A percentile compares a stretch with the other conserved stretches of the same genome.
Evolutionary conservation across 176 grass and related monocot genomes (phyloP).

Genomic region (Elaeis guineensis): DNA sequence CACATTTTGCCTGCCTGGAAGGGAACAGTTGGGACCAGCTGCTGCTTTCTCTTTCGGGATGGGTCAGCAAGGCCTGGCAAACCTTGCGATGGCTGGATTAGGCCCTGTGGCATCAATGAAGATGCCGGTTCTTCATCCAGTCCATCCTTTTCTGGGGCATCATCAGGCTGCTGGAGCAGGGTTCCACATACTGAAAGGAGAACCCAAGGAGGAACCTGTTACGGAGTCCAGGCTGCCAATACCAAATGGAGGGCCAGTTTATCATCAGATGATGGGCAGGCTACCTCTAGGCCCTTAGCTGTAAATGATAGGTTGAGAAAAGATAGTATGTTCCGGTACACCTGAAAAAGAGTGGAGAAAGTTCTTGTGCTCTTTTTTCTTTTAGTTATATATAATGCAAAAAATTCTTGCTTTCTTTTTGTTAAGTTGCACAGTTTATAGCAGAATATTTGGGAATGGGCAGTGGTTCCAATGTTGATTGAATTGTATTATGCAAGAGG

Average conservation of each 20-base stretch:
- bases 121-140: conserved; percentile 16
- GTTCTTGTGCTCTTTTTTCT: neutral
- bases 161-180: conserved; percentile 17
- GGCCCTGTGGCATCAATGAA: conserved; percentile 14
- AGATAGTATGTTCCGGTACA: conserved; percentile 27
- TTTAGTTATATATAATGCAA: neutral
- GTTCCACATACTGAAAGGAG: conserved; percentile 33
- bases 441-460: neutral
- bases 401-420: neutral
- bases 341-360: conserved; percentile 2
- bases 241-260: conserved; percentile 11
- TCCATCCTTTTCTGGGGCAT: conserved; percentile 19
- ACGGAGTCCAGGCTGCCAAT: conserved; percentile 16
- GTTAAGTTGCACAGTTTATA: neutral
- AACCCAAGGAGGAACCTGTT: conserved; percentile 30
- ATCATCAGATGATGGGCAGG: conserved; percentile 52
- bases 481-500: neutral
- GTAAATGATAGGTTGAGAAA: conserved; percentile 42
- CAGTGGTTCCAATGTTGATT: too few species aligned
- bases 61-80: conserved; percentile 29
- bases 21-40: conserved; percentile 26
- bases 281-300: conserved; percentile 45
- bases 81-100: conserved; percentile 24
- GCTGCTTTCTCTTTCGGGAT: conserved; percentile 42
- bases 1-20: conserved; percentile 25